A percentile compares a stretch with the other conserved stretches of the same genome.
Evolutionary conservation across 768 basidiomycete species (phyloP).

Genomic region (Mycena metata): DNA sequence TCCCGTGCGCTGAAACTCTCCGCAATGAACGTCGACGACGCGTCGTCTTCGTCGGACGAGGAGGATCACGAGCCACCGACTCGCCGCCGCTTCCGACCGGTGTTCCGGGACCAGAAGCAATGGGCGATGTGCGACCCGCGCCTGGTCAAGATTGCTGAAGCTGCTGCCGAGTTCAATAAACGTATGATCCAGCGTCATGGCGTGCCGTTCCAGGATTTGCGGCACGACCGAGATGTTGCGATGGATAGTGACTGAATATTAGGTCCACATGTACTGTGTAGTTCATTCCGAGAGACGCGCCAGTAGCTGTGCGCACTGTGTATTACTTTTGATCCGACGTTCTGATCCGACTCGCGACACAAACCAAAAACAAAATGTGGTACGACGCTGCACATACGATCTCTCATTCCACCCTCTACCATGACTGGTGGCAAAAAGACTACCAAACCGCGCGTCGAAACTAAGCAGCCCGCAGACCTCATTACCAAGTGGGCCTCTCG

Average conservation of each 20-base stretch:
- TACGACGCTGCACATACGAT: not conserved
- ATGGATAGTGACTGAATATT: conserved; percentile 22
- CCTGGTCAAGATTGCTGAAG: conserved; percentile 33
- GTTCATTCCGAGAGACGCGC: not conserved
- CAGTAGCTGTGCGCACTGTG: conserved; percentile 3
- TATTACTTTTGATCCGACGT: too few relatives aligned
- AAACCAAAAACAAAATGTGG: not conserved
- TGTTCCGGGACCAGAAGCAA: conserved; percentile 64
- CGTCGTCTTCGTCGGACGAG: conserved; percentile 38
- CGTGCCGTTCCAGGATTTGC: conserved; percentile 21
- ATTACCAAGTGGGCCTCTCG: conserved; percentile 55
- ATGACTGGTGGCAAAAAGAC: conserved; percentile 29
- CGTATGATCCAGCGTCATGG: conserved; percentile 28
- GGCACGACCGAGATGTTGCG: conserved; percentile 8
- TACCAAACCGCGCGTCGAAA: conserved; percentile 17
- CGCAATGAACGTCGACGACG: conserved; percentile 16
- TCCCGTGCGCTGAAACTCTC: not conserved
- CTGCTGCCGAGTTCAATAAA: conserved; percentile 10
- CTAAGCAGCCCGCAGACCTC: conserved; percentile 22
- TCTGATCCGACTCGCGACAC: too few relatives aligned
- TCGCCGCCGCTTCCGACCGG: conserved; percentile 61
- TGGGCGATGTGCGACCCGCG: conserved; percentile 61
- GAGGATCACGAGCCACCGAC: conserved; percentile 37
- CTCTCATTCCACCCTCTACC: not conserved
- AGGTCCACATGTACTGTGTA: not conserved